Evolutionary conservation across 2,329 filamentous ascomycete genomes (phyloP).

Genomic region (Tolypocladium tropicale): DNA sequence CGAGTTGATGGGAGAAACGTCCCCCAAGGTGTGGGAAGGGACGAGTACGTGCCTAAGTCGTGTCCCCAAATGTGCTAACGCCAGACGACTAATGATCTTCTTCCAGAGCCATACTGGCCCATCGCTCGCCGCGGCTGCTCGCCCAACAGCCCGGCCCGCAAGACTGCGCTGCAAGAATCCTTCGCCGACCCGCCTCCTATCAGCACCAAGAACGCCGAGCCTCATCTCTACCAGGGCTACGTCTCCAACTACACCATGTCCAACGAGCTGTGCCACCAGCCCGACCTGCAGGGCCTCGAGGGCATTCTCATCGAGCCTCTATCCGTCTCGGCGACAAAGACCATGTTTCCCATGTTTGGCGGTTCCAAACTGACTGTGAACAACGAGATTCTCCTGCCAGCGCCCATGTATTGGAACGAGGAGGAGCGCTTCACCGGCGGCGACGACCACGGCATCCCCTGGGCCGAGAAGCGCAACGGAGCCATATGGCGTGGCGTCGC

Average conservation of each 20-base stretch:
- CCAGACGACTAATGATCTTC: not conserved
- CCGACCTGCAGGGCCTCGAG: constrained; percentile 51
- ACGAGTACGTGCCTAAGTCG: constrained; percentile 27
- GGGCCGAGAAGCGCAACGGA: constrained; percentile 43
- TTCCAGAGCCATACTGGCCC: constrained; percentile 40
- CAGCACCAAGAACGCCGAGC: constrained; percentile 31
- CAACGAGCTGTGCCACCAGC: constrained; percentile 55
- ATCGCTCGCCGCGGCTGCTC: constrained; percentile 50
- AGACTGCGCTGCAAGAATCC: constrained; percentile 28
- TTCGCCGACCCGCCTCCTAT: constrained; percentile 36
- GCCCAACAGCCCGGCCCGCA: constrained; percentile 50
- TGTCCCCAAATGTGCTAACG: not conserved
- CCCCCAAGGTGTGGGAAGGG: constrained; percentile 38
- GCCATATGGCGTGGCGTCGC: constrained; percentile 59
- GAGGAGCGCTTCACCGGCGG: constrained; percentile 53
- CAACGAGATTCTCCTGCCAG: constrained; percentile 60
- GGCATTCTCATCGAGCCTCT: constrained; percentile 55
- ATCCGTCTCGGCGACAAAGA: constrained; percentile 43
- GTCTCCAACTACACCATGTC: constrained; percentile 52
- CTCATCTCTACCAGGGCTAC: constrained; percentile 45
- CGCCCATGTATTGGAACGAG: constrained; percentile 58
- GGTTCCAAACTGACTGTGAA: constrained; percentile 60
- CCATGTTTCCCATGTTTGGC: constrained; percentile 55
- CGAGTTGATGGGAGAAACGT: constrained; percentile 22
- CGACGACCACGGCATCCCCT: constrained; percentile 40